Base-by-base conservation (phyloP, 768 basidiomycete species). In the Mycena polygramma region DNA sequence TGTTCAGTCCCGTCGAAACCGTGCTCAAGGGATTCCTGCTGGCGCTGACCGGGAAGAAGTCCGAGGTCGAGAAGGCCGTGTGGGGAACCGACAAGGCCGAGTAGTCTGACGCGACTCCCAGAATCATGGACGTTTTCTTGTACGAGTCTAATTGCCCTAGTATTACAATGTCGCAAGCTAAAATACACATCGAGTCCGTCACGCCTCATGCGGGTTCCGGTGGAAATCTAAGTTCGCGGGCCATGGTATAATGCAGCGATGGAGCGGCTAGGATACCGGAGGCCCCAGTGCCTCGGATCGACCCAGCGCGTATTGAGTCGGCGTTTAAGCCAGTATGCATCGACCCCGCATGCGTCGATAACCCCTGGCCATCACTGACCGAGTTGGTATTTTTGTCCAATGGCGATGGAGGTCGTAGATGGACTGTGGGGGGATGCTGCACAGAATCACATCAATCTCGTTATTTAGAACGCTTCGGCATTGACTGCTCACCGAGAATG, bases 1-100 rank as follows among this genome's bases (percentile, higher is more conserved):
- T 95, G 92, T 97, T 97, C 76, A 79, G 87, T 39, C 88, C 82
- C 0, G 9, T 77, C 9, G 63, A 72, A 8, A 80, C 89, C 83
- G 17, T 73, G 64, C 69, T 74, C 30, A 79, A 81, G 62, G 77
- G 79, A 3, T 14, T 80, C 1, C 7, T 52, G 15, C 68, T 79
- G 19, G 63, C 73, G 11, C 58, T 71, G 55, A 73, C 43, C 9
- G 79, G 79, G 10, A 74, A 68, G 39, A 77, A 74, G 60, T 63
- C 57, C 1, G 74, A 74, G 39, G 73, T 77, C 0, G 79, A 81
- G 26, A 71, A 69, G 15, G 49, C 63, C 4, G 45, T 81, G 0
- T 80, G 80, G 80, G 76, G 78, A 0, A 66, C 61, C 11, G 74
- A 69, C n/a, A 77, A 75, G 48, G 69, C 58, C 62, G 68, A 73